Conservation (phyloP, 768 basidiomycete genomes). For the Lepiota brunneoincarnata region DNA sequence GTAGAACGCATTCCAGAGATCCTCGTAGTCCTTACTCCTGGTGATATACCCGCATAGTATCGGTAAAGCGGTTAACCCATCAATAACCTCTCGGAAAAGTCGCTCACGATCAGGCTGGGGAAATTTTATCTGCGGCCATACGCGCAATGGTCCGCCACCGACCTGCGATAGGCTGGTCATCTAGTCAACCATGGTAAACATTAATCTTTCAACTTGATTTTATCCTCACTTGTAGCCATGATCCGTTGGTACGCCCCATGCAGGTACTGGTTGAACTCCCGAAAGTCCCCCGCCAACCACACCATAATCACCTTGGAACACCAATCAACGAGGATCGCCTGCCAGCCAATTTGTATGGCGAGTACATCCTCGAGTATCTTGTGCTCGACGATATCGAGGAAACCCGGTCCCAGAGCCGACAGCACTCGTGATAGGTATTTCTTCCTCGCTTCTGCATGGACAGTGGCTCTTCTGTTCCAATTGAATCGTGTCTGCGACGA, state of each 20-base stretch:
- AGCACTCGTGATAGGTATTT: not conserved
- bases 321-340: conserved; percentile 1
- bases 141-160: conserved; percentile 41
- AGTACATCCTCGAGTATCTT: not conserved
- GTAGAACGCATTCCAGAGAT: conserved; percentile 16
- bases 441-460: not conserved
- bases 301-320: not conserved
- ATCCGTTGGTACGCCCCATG: not conserved
- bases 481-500: conserved; percentile 34
- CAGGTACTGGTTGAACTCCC: not conserved
- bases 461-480: not conserved
- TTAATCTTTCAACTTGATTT: not conserved
- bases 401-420: not conserved
- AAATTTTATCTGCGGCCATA: conserved; percentile 14
- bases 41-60: not conserved
- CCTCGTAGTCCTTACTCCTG: not conserved
- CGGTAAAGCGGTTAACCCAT: not conserved
- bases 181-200: conserved; percentile 17
- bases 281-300: not conserved
- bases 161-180: conserved; percentile 40
- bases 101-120: not conserved
- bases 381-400: not conserved
- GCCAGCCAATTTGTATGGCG: conserved; percentile 11
- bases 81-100: not conserved
- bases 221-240: not conserved